Evolutionary conservation across 768 basidiomycete genomes (phyloP).

Genomic region (Tricholoma matsutake): DNA sequence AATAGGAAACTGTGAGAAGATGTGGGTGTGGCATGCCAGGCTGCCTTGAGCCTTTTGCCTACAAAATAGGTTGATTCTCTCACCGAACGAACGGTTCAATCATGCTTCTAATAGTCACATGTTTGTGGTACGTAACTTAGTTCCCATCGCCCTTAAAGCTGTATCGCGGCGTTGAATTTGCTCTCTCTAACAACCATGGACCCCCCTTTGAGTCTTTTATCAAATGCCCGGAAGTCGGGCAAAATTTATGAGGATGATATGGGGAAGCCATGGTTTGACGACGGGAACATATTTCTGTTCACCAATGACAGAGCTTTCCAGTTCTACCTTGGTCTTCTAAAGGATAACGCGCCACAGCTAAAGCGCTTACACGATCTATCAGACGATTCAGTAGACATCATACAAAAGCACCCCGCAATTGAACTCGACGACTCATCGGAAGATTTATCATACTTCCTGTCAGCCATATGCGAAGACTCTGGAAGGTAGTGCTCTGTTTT

Average conservation of each 20-base stretch:
- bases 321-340: constrained; percentile 7
- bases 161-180: background rate
- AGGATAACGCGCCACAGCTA: constrained; percentile 2
- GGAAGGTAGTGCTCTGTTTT: background rate
- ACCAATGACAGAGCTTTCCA: constrained; percentile 10
- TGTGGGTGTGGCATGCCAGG: too few species aligned
- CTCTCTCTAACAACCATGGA: background rate
- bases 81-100: too few species aligned
- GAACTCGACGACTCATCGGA: background rate
- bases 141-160: background rate
- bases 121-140: background rate
- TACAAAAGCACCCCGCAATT: constrained; percentile 10
- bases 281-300: constrained; percentile 17
- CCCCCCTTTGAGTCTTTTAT: background rate
- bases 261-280: constrained; percentile 4
- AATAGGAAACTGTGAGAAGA: too few species aligned
- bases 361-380: constrained; percentile 8
- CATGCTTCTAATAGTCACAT: background rate
- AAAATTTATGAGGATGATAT: constrained; percentile 12
- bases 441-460: constrained; percentile 12
- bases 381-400: constrained; percentile 14
- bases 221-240: background rate
- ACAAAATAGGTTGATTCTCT: too few species aligned
- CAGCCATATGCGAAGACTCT: constrained; percentile 3
- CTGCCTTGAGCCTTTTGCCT: too few species aligned